These are phyloP conservation scores for Corallochytrium limacisporum DNA, from an alignment of 78 protist species.

Conservation along the genomic window DNA sequence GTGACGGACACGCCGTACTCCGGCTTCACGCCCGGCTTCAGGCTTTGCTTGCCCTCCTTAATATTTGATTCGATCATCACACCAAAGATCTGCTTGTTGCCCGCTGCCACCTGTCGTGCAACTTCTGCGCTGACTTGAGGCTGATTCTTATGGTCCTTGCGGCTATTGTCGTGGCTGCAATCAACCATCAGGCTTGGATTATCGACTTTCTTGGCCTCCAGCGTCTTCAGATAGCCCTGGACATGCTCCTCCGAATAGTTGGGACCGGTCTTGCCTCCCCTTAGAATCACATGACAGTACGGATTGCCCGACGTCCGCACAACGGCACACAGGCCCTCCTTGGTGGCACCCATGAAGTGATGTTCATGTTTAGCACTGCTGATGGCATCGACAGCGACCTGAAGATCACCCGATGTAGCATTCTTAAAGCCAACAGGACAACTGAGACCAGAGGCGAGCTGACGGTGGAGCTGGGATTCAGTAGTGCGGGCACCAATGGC, in stretches of 20 bases:
- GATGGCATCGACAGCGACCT: constrained; percentile 47
- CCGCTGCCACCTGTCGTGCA: too few species aligned
- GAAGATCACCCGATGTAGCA: neutral
- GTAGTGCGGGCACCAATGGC: constrained; percentile 69
- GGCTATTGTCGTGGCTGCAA: constrained; percentile 36
- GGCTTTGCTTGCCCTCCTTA: constrained; percentile 37
- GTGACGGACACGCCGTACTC: constrained; percentile 43
- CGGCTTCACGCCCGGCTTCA: too few species aligned
- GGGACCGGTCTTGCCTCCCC: constrained; percentile 43
- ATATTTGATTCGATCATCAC: constrained; percentile 61
- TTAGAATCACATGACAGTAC: constrained; percentile 36
- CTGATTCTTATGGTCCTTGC: constrained; percentile 34
- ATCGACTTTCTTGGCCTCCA: neutral
- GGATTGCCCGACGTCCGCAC: constrained; percentile 30
- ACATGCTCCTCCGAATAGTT: too few species aligned
- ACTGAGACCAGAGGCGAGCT: constrained; percentile 40
- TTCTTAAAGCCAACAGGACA: constrained; percentile 56
- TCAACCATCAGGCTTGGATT: constrained; percentile 28
- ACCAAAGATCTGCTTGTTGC: too few species aligned
- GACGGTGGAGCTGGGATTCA: constrained; percentile 44
- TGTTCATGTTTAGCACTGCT: constrained; percentile 26
- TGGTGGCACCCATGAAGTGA: constrained; percentile 28
- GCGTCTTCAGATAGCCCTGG: too few species aligned
- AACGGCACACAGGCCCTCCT: constrained; percentile 35
- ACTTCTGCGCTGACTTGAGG: constrained; percentile 10